These are phyloP conservation scores for Ophiostoma sp. DNA, from an alignment of 2,329 filamentous ascomycete species.

Conservation along the genomic window DNA sequence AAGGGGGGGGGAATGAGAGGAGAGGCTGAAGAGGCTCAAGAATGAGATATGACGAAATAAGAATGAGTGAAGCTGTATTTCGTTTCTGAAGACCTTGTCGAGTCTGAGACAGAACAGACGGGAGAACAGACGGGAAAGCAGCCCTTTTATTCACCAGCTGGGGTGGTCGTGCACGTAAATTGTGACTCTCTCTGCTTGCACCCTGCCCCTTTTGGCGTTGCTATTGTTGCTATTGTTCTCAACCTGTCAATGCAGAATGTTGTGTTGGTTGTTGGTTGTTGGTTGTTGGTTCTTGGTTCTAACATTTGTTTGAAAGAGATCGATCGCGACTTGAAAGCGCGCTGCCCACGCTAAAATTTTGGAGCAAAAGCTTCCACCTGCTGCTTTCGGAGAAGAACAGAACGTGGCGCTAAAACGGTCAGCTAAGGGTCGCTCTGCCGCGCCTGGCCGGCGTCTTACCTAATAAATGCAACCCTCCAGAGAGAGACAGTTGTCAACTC, in stretches of 20 bases:
- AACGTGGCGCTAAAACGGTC: background rate
- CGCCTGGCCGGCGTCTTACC: background rate
- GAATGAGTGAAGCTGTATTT: background rate
- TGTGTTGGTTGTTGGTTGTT: background rate
- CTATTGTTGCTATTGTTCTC: slow-evolving; percentile 14
- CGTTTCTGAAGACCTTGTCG: background rate
- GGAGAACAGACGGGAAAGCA: background rate
- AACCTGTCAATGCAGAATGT: background rate
- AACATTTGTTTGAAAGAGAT: background rate
- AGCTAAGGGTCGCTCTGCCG: background rate
- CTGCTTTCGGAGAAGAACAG: background rate
- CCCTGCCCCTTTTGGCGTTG: background rate
- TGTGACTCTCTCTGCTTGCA: background rate
- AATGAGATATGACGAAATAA: background rate
- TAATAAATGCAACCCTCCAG: background rate
- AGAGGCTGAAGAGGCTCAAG: background rate
- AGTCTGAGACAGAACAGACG: background rate
- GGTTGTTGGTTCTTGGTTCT: background rate
- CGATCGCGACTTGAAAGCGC: background rate
- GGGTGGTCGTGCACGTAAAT: background rate
- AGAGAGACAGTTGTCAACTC: background rate
- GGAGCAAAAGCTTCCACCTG: background rate
- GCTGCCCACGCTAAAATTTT: background rate
- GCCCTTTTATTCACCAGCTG: slow-evolving; percentile 6
- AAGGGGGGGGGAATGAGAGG: background rate